Base-by-base conservation (phyloP, 2,329 filamentous ascomycete species). In the Fusarium ambrosium region DNA sequence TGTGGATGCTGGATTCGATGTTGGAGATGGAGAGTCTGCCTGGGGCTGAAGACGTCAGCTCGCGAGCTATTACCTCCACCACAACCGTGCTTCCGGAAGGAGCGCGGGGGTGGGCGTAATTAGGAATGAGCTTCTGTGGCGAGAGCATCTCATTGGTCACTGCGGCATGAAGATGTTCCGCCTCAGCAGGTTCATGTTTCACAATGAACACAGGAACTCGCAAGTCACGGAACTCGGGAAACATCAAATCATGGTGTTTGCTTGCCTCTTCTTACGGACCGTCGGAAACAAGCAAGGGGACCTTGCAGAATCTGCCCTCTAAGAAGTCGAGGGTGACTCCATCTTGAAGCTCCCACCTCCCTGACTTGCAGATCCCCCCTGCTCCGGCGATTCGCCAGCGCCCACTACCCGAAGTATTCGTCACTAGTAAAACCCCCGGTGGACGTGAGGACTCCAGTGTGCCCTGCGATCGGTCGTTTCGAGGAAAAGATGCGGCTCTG, bases 1-100 rank as follows among this genome's bases (percentile, higher is more conserved):
- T 71, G 55, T 45, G 36, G 64, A 64, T 62, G 67, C 53, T 70
- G 45, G 45, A 62, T 59, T n/a, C 48, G 64, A 61, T 68, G 41
- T 29, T 58, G 67, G n/a, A 37, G 65, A 66, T 48, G 68, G 71
- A 74, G 65, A 64, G 69, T 74, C 55, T 69, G 71, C 51, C 61
- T 61, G 29, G 48, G 64, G 67, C 68, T 64, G 69, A 72, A 62
- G 65, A 75, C 72, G 72, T 70, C 72, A 75, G 18, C 29, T 60
- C 24, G 41, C 41, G 39, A 71, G 68, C 71, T 74, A 72, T 64
- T 22, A 65, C 69, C 68, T 71, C 68, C 68, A 71, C 68, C 71
- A 73, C 65, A 73, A 39, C 51, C 41, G 58, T 36, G 55, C 36
- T 48, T 45, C 32, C 62, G 58, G 48, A 58, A 70, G 48, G 71